A percentile compares a stretch with the other conserved stretches of the same genome.
Evolutionary conservation across 371 early-diverging fungal species (phyloP).

Genomic region (Globomyces sp.): DNA sequence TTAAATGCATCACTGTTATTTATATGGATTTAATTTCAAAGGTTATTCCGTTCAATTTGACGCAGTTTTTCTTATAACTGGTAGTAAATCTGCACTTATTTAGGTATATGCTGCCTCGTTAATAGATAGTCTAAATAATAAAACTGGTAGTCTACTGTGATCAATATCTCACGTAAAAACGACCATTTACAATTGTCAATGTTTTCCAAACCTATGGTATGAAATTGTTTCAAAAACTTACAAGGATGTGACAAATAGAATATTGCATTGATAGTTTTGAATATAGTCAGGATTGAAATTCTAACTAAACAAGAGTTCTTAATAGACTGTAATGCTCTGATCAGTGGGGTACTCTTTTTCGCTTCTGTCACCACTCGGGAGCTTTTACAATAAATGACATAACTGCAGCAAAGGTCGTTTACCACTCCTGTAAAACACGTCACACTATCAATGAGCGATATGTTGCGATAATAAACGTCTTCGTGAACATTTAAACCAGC

Average conservation of each 20-base stretch:
- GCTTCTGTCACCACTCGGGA: background rate
- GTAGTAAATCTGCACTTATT: background rate
- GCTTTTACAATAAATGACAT: background rate
- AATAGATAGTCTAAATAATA: constrained; percentile 6
- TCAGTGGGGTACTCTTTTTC: background rate
- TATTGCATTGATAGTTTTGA: background rate
- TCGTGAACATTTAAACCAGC: background rate
- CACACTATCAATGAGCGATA: background rate
- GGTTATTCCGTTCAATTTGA: too few relatives aligned
- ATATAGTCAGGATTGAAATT: background rate
- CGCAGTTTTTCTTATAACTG: too few relatives aligned
- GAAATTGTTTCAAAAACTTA: background rate
- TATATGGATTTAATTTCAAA: too few relatives aligned
- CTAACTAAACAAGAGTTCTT: background rate
- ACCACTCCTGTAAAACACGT: background rate
- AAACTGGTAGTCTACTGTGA: constrained; percentile 4
- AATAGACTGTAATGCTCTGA: background rate
- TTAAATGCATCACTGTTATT: too few relatives aligned
- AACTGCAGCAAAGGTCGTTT: background rate
- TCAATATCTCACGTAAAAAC: background rate
- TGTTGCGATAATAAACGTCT: background rate
- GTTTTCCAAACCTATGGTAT: too few relatives aligned
- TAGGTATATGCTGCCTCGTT: background rate
- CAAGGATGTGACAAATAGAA: background rate
- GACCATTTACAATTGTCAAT: background rate